Evolutionary conservation across 306 rosid species (phyloP), one percentile per base, ranked within the genome.

Genomic region (Castanea sativa): DNA sequence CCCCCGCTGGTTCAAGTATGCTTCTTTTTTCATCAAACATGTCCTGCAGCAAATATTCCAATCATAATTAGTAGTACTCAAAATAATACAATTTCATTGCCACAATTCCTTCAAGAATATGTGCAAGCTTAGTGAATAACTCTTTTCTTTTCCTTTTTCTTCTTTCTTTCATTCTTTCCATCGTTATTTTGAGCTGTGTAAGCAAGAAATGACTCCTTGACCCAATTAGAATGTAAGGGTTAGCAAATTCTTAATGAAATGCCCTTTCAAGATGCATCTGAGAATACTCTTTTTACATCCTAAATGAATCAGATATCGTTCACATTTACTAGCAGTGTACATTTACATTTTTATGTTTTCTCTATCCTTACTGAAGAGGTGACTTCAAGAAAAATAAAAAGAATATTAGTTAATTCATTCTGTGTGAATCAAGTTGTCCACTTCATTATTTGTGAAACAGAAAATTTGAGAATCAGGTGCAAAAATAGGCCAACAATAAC

Each of bases 1-100:
- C 90, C 53, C 92, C 90, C 12, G 90, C 90, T 45, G 92, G 92
- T 82, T 89, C 92, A 61, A 89, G 76, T 58, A 89, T 84, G 77
- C 87, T 75, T 79, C 92, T 86, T 18, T 79, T 86, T 78, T 89
- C 90, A 79, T 86, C 88, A 29, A 86, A 89, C 92, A 89, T 89
- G 76, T 89, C 90, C 92, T 89, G 77, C 76, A 61, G 76, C 29
- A 23, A 51, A 64, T 73, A 45, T 4, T 63, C 27, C 7, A 55
- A 21, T 64, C 8, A 64, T 15, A 30, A 64, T 64, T 64, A 5
- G 18, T 64, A 5, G 70, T 32, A 30, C 43, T 32, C 45, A 32
- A 64, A 30, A 6, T 64, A 23, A 7, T 6, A 64, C 1, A 64
- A 32, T 64, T 12, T 21, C 45, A 6, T 30, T 32, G 45, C 70